Evolutionary conservation across 345 rosid species (phyloP).

Genomic region (Schrenkiella parvula): DNA sequence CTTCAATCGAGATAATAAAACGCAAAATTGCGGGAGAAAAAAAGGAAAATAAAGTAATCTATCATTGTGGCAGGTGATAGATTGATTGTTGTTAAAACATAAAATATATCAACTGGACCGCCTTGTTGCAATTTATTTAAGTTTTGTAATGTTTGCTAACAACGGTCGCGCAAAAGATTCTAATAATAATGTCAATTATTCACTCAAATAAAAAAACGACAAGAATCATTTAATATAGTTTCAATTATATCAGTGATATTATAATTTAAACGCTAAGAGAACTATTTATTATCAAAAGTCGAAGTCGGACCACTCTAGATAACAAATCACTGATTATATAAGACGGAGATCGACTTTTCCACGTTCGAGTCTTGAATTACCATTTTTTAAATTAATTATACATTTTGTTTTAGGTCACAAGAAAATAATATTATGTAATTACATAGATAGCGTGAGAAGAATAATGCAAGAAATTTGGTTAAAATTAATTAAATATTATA

Average conservation of each 20-base stretch:
- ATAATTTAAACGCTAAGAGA: too few species aligned
- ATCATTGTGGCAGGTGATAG: slow-evolving; percentile 2
- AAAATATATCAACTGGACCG: slow-evolving; percentile 4
- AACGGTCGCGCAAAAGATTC: background rate
- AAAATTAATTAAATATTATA: background rate
- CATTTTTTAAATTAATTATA: background rate
- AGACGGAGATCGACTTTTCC: background rate
- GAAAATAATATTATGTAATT: background rate
- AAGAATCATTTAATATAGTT: background rate
- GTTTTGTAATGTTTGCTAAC: background rate
- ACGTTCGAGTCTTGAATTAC: background rate
- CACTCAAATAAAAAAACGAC: background rate
- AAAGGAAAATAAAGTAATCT: too few species aligned
- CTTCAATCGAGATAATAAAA: background rate
- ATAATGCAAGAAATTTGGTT: background rate
- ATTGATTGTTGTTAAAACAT: background rate
- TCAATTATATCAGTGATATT: too few species aligned
- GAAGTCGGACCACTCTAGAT: background rate
- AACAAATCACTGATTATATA: background rate
- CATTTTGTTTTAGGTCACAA: background rate
- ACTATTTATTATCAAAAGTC: background rate
- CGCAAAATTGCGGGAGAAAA: background rate
- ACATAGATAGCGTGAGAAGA: background rate
- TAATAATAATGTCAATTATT: background rate
- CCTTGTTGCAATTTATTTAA: background rate